Percentiles rank a stretch among this genome's conserved stretches.
Conservation (phyloP, 1,139 yeast species). For the Taphrina sp. region DNA sequence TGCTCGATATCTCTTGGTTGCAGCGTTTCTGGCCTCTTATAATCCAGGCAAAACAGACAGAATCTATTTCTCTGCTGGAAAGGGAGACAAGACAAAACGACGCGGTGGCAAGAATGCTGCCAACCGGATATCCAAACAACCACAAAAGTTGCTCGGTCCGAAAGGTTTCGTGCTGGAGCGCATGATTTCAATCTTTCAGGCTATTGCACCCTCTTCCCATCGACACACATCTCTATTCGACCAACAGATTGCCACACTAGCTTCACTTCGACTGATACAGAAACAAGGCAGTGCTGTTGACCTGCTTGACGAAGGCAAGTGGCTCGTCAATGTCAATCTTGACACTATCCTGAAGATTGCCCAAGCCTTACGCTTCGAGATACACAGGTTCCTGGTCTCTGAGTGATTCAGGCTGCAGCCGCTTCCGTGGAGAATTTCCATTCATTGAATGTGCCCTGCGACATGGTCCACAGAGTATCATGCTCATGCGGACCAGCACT, state of each 20-base stretch:
- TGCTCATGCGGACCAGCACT: slow-evolving; percentile 1
- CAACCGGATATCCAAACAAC: slow-evolving; percentile 13
- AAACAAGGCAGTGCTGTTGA: slow-evolving; percentile 51
- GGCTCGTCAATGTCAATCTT: slow-evolving; percentile 65
- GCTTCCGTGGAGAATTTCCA: slow-evolving; percentile 2
- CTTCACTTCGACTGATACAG: slow-evolving; percentile 55
- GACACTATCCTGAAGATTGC: slow-evolving; percentile 54
- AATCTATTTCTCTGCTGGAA: slow-evolving; percentile 59
- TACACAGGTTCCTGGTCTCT: slow-evolving; percentile 51
- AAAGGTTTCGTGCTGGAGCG: slow-evolving; percentile 67
- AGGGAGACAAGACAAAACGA: slow-evolving; percentile 41
- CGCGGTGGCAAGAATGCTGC: slow-evolving; percentile 14
- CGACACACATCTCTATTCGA: slow-evolving; percentile 54
- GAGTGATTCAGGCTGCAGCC: slow-evolving; percentile 9
- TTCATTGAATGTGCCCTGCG: slow-evolving; percentile 15
- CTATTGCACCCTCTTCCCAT: slow-evolving; percentile 48
- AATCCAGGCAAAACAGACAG: slow-evolving; percentile 61
- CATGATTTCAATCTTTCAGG: slow-evolving; percentile 62
- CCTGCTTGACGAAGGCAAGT: slow-evolving; percentile 59
- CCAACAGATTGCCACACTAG: slow-evolving; percentile 61
- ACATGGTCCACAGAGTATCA: slow-evolving; percentile 25
- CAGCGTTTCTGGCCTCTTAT: slow-evolving; percentile 70
- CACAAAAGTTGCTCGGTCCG: slow-evolving; percentile 50
- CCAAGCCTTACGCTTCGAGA: slow-evolving; percentile 54
- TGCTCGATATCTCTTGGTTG: slow-evolving; percentile 50